phyloP scores from a whole-genome alignment of 345 rosid species.

The Citrus maxima region DNA sequence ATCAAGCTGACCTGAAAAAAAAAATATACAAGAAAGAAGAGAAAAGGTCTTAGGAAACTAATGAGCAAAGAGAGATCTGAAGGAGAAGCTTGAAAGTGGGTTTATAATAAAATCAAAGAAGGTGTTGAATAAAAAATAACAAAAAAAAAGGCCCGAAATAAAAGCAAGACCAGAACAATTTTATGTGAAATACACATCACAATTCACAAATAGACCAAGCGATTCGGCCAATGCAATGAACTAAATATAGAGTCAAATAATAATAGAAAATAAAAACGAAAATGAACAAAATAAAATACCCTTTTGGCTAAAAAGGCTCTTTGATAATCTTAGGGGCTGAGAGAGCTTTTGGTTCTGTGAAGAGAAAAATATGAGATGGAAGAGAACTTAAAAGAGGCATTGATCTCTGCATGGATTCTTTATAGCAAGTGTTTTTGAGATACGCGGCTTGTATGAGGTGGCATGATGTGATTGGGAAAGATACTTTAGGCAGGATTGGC shows the following conservation, averaged over 20 bases:
- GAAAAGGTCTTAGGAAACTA: neutral
- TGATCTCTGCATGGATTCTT: neutral
- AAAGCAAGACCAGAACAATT: constrained; percentile 3
- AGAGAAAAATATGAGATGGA: neutral
- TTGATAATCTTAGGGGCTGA: no score
- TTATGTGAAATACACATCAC: constrained; percentile 7
- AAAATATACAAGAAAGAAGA: neutral
- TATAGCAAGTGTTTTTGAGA: neutral
- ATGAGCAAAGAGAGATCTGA: neutral
- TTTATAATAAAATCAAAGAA: neutral
- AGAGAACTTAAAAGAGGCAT: neutral
- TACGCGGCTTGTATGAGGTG: neutral
- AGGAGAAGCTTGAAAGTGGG: neutral
- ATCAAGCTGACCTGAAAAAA: constrained; percentile 1
- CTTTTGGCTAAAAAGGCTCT: neutral
- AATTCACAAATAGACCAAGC: constrained; percentile 10
- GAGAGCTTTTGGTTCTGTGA: neutral
- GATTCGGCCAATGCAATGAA: constrained; percentile 12
- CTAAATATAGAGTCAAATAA: neutral
- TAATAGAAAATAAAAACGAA: neutral
- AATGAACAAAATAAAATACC: neutral
- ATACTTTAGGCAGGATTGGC: no score
- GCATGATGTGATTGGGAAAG: no score
- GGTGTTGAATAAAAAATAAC: neutral
- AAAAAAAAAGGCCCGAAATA: neutral